These are phyloP conservation scores for Dendrobium huoshanense DNA, from an alignment of 106 monocot genomes.

Conservation along the genomic window DNA sequence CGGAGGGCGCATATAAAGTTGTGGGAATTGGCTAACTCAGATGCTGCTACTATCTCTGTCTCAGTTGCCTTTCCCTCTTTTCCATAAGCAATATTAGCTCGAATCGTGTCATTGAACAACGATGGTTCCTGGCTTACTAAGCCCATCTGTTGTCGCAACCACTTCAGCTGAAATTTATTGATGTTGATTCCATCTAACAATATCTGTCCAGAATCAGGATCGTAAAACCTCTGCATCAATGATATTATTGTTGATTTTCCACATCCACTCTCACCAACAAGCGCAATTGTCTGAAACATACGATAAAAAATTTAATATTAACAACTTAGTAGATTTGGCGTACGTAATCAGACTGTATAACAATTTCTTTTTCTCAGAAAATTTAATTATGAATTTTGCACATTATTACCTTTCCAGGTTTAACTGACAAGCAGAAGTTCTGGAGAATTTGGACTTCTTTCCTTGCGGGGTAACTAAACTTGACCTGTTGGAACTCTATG, in stretches of 20 bases:
- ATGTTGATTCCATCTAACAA: constrained; percentile 12
- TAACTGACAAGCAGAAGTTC: constrained; percentile 5
- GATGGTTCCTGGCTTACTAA: constrained; percentile 13
- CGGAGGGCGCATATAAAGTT: constrained; percentile 4
- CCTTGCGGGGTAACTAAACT: constrained; percentile 9
- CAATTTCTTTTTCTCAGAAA: not conserved
- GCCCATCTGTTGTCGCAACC: constrained; percentile 13
- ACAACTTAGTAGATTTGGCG: not conserved
- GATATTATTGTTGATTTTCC: constrained; percentile 12
- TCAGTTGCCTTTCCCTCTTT: constrained; percentile 12
- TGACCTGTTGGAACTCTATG: constrained; percentile 13
- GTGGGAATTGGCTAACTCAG: constrained; percentile 9
- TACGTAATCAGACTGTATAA: not conserved
- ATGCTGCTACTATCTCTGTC: constrained; percentile 9
- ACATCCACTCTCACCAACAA: constrained; percentile 12
- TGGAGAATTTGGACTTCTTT: constrained; percentile 8
- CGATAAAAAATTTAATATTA: not conserved
- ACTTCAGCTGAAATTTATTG: constrained; percentile 7
- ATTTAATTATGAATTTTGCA: not conserved
- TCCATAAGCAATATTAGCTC: constrained; percentile 14
- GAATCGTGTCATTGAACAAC: constrained; percentile 14
- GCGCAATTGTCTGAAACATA: constrained; percentile 7
- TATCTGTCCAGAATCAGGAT: constrained; percentile 11
- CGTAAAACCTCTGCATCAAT: constrained; percentile 13
- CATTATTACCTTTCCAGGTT: constrained; percentile 9